Conservation (phyloP, 2,329 filamentous ascomycete genomes). For the Aspergillus sp. region DNA sequence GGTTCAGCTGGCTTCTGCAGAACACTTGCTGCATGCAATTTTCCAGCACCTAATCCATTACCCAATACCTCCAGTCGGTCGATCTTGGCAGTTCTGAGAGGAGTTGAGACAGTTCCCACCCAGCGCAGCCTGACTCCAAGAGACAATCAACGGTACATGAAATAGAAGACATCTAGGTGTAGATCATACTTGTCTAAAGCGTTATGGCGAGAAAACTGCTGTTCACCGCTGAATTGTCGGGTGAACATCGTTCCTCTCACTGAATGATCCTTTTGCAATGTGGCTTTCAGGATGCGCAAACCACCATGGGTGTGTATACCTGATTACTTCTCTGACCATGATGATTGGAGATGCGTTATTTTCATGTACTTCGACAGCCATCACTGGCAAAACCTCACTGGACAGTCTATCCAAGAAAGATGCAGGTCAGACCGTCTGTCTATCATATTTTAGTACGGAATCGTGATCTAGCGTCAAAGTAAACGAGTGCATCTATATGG, state of each 20-base stretch:
- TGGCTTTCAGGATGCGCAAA: background rate
- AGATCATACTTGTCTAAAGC: background rate
- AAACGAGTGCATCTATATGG: background rate
- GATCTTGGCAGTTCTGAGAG: background rate
- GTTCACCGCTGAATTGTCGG: background rate
- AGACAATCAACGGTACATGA: background rate
- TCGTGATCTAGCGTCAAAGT: background rate
- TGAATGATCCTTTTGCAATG: background rate
- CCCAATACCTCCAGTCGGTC: background rate
- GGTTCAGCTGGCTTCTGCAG: constrained; percentile 2
- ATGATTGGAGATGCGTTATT: background rate
- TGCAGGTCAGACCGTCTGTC: too few species aligned
- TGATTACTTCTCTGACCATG: background rate
- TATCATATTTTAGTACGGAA: background rate
- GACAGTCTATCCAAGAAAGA: background rate
- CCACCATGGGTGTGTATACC: background rate
- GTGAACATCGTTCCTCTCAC: background rate
- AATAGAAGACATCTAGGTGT: background rate
- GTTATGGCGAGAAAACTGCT: background rate
- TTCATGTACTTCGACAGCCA: background rate
- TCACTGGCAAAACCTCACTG: background rate
- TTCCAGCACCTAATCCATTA: background rate
- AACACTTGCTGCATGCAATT: background rate
- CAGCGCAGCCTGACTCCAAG: background rate
- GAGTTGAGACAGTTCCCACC: background rate